Evolutionary conservation across 2,329 filamentous ascomycete genomes (phyloP), one percentile per base, ranked within the genome.

Genomic region (Xylariaceae sp.): DNA sequence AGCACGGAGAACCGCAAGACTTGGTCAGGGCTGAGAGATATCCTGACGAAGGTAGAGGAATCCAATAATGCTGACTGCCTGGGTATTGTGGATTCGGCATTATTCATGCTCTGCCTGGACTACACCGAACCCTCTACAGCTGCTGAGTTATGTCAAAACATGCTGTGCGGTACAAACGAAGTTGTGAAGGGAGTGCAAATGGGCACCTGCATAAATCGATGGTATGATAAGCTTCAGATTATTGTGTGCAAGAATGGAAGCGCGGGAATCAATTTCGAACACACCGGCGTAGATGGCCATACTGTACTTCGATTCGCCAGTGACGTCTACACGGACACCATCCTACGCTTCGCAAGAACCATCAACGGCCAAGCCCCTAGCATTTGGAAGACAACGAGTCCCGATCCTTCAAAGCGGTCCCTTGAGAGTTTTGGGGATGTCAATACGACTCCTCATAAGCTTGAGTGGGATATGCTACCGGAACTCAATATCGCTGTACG

Each of bases 191-290:
- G 95, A 3, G 90, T 99, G 1, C 95, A 99, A 75, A 92, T 97
- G 44, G 95, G 95, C 26, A 98, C 95, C 1, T 99, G 95, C 76
- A 97, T 93, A 14, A 99, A 99, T 74, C 83, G 95, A 59, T 99
- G 95, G 95, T 99, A 99, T 70, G 95, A 99, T 77, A 99, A 99
- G 78, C 81, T 99, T 46, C 95, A 99, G 71, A 97, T 99, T 60
- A 98, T 99, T 52, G 95, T 99, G 48, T 98, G 95, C 81, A 96
- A 96, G 77, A 99, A 98, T 74, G 95, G 95, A 54, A 96, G 91
- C 70, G 95, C 95, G 0, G 95, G 95, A 5, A 98, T 99, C 84
- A 99, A 99, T 76, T 98, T 99, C 68, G 95, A 99, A 73, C 95
- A 99, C 70, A 99, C 95, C 0, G 95, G 95, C 63, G 93, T 99